These are phyloP conservation scores for Lithohypha guttulata DNA, from an alignment of 2,329 filamentous ascomycete species.

Conservation along the genomic window DNA sequence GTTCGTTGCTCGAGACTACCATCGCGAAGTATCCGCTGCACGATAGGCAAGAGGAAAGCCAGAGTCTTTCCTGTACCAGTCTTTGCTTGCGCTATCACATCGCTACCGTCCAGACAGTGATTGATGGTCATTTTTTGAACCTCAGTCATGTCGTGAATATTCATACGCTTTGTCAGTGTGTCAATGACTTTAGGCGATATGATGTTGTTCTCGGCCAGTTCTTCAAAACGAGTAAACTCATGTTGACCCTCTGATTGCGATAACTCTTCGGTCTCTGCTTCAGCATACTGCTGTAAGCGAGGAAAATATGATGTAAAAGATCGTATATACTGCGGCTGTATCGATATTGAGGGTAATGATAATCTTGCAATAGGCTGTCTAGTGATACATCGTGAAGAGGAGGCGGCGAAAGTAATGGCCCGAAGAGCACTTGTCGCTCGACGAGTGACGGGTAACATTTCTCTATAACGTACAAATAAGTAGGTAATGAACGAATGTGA, in stretches of 20 bases:
- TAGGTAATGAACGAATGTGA: background rate
- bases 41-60: constrained; percentile 38
- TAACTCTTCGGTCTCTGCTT: background rate
- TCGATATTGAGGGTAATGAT: background rate
- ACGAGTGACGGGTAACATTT: constrained; percentile 7
- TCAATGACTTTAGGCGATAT: constrained; percentile 56
- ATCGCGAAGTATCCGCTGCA: constrained; percentile 35
- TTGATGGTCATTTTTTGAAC: constrained; percentile 80
- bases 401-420: constrained; percentile 3
- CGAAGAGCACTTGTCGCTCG: constrained; percentile 8
- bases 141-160: constrained; percentile 77
- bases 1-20: constrained; percentile 28
- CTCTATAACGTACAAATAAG: constrained; percentile 5
- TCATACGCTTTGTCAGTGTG: constrained; percentile 61
- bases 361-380: constrained; percentile 5
- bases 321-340: background rate
- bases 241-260: background rate
- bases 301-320: constrained; percentile 5
- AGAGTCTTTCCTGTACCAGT: constrained; percentile 43
- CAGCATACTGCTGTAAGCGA: constrained; percentile 1
- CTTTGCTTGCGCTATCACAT: constrained; percentile 52
- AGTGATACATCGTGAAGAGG: constrained; percentile 2
- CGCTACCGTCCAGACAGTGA: constrained; percentile 64
- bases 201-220: constrained; percentile 29
- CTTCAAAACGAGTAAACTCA: constrained; percentile 29